Percentiles rank a stretch among this genome's conserved stretches.
phyloP scores from a whole-genome alignment of 371 early-diverging fungal species.

The Actinomucor elegans region DNA sequence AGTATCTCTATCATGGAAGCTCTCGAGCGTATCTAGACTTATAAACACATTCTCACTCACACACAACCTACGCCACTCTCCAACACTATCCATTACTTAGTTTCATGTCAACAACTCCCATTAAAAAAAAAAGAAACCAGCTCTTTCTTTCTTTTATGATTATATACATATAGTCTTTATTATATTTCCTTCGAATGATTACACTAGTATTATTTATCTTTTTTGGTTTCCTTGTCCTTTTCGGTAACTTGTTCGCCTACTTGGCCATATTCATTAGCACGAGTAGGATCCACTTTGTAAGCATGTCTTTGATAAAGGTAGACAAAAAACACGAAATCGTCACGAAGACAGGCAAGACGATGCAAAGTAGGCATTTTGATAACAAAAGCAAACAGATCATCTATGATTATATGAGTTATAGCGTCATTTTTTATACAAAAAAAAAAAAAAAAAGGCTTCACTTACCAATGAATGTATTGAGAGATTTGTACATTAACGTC shows the following conservation, averaged over 20 bases:
- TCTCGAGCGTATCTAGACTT: slow-evolving; percentile 75
- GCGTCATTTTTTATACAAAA: no score
- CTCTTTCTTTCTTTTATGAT: neutral
- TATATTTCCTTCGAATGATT: no score
- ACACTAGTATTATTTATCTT: slow-evolving; percentile 31
- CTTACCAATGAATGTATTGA: slow-evolving; percentile 85
- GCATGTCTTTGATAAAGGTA: slow-evolving; percentile 87
- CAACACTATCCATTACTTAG: no score
- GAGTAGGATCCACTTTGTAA: slow-evolving; percentile 83
- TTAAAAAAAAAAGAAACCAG: neutral
- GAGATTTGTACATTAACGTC: slow-evolving; percentile 92
- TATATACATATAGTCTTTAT: no score
- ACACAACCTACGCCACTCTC: no score
- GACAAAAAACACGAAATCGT: slow-evolving; percentile 86
- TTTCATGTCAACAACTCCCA: no score
- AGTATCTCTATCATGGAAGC: slow-evolving; percentile 90
- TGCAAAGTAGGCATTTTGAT: slow-evolving; percentile 96
- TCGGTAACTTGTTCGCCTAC: slow-evolving; percentile 52
- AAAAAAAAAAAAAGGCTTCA: no score
- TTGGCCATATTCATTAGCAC: slow-evolving; percentile 93
- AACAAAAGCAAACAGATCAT: slow-evolving; percentile 94
- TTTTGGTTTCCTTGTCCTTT: slow-evolving; percentile 27
- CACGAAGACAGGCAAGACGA: slow-evolving; percentile 88
- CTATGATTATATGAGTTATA: no score
- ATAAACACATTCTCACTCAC: no score